Evolutionary conservation across 768 basidiomycete genomes (phyloP), one percentile per base, ranked within the genome.

Genomic region (Baorangia bicolor): DNA sequence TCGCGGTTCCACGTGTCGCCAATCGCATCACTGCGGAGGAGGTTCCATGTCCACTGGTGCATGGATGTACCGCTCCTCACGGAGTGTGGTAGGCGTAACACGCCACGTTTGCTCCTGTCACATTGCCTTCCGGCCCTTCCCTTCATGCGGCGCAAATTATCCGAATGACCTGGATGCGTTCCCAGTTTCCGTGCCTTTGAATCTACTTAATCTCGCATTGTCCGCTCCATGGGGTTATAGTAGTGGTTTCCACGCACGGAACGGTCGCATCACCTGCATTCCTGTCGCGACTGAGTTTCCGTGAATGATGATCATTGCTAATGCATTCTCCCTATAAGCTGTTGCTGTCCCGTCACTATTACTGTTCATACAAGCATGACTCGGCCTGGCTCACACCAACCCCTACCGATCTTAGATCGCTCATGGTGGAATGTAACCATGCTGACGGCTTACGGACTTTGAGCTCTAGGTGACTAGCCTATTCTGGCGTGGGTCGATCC

Each of bases 211-310:
- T 69, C 21, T 49, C 27, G 59, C 62, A 59, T 64, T 64, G 65
- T 69, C 38, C 51, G 56, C 64, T 60, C 28, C 20, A 62, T 56
- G 33, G 54, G 67, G 66, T 34, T 61, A 69, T 55, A 57, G 64
- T 44, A 43, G 21, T 10, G 7, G 16, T 44, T 57, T 67, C 57
- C 53, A 44, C 28, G 37, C 49, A 41, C 30, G 51, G 41, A 52
- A 56, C 41, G 28, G 31, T 52, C 46, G 38, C 56, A 55, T 55
- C 55, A 49, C n/a, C 37, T 47, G 33, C 49, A 55, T 64, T 56
- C 44, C 42, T 38, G 33, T 57, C 61, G 51, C 43, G 23, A 55
- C 57, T 51, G 56, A 60, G 53, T 30, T 59, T 48, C 47, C 46
- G 52, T 51, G 37, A 41, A 49, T n/a, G 40, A 49, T 12, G 27